Base-by-base conservation (phyloP, 495 filamentous ascomycete species). In the Aspergillus asperescens region DNA sequence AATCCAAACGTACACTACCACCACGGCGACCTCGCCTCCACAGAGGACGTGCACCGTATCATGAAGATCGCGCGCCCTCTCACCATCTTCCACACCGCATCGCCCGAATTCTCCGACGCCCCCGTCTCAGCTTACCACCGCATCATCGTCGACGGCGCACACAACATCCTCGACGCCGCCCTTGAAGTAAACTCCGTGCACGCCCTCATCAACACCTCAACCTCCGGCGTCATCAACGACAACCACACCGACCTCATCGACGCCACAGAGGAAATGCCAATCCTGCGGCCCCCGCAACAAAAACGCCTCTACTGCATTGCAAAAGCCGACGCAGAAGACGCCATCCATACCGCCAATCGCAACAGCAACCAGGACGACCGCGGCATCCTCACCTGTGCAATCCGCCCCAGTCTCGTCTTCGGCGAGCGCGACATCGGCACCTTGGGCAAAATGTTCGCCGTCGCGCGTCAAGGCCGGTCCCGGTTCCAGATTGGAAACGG, bases 11-110 rank as follows among this genome's bases (percentile, higher is more conserved):
- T 54, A 0, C 31, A 38, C 51, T 54, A 54, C 43, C 51, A 54
- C 27, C 9, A 45, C 1, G 50, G 27, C 29, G 50, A 52, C 31
- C 18, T 52, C 4, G 12, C 50, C 7, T 5, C 3, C 7, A 15
- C 29, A 8, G 31, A 22, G 8, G 51, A 54, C 32, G 51, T 54
- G 5, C 2, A 48, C 15, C 42, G 34, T 7, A 31, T 54, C 15
- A 48, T 54, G 51, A 6, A 38, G 12, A 32, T 48, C 5, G 51
- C 51, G 1, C 32, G 34, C 7, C 51, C 51, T 0, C 22, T 31
- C 15, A 54, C 51, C 1, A 54, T 54, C 24, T 54, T 54, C 51
- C 51, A 54, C 27, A 54, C 51, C 9, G 51, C 51, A 18, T 54
- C 51, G 1, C 51, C 51, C 7, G 43, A 54, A 22, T 54, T 54